A percentile compares a stretch with the other conserved stretches of the same genome.
These are phyloP conservation scores for Claviceps quebecensis DNA, from an alignment of 2,329 filamentous ascomycete genomes.

Conservation along the genomic window DNA sequence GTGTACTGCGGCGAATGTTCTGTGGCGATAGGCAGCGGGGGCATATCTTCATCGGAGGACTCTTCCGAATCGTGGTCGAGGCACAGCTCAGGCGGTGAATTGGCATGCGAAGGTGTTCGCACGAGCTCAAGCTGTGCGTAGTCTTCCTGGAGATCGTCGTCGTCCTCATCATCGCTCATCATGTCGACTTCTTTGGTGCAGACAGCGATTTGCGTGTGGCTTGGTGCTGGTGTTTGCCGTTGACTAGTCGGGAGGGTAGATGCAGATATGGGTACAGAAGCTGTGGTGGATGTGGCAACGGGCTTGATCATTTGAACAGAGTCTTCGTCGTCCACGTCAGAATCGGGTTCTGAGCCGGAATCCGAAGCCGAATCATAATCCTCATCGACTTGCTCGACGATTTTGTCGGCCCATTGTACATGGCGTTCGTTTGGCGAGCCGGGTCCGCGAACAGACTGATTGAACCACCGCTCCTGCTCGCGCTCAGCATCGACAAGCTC, in stretches of 20 bases:
- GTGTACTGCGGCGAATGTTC: slow-evolving; percentile 43
- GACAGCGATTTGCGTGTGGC: slow-evolving; percentile 9
- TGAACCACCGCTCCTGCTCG: slow-evolving; percentile 96
- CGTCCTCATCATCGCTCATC: slow-evolving; percentile 24
- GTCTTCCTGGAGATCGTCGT: slow-evolving; percentile 48
- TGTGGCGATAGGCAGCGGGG: slow-evolving; percentile 60
- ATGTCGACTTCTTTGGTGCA: slow-evolving; percentile 26
- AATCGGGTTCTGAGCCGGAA: slow-evolving; percentile 34
- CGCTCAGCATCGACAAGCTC: slow-evolving; percentile 82
- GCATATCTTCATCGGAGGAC: slow-evolving; percentile 60
- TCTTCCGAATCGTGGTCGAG: slow-evolving; percentile 51
- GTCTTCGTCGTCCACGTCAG: slow-evolving; percentile 21
- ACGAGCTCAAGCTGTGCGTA: slow-evolving; percentile 53
- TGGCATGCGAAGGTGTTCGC: slow-evolving; percentile 52
- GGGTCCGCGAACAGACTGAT: slow-evolving; percentile 77
- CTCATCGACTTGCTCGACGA: slow-evolving; percentile 59
- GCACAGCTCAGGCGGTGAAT: slow-evolving; percentile 51
- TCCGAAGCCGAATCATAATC: slow-evolving; percentile 46
- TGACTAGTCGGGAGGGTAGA: background rate
- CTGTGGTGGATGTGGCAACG: slow-evolving; percentile 15
- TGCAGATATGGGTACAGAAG: background rate
- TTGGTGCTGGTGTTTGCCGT: too few relatives aligned
- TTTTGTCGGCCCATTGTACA: slow-evolving; percentile 76
- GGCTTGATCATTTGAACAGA: slow-evolving; percentile 19
- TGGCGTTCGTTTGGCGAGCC: slow-evolving; percentile 50